Base-by-base conservation (phyloP, 768 basidiomycete species). In the Podaxis mareebaensis region DNA sequence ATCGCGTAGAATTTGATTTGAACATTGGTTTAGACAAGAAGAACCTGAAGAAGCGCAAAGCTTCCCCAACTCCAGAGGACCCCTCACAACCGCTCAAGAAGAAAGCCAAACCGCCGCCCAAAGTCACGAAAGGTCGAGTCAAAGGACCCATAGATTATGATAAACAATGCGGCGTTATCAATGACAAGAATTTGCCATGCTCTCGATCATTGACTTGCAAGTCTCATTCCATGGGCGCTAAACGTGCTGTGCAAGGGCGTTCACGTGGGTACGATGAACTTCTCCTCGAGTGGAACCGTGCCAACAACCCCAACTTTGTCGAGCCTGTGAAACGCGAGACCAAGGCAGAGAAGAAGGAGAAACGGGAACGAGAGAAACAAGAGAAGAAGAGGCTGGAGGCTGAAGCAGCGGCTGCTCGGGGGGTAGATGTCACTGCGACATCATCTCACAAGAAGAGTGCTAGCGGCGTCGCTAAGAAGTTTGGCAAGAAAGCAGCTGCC, bases 191-290 rank as follows among this genome's bases (percentile, higher is more conserved):
- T 49, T 78, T 94, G 6, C 95, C 93, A 0, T 99, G 96, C 72
- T 94, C 95, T 12, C 92, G 96, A 28, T 95, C 95, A 6, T 83
- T 99, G 40, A 98, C 96, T 0, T 99, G 96, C 80, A 99, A 99
- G 76, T 94, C 96, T 4, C 96, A 99, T 73, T 91, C 93, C 2
- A 96, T 99, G 90, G 94, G 94, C 13, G 92, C 94, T 11, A 99
- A 99, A 75, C 91, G 96, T 17, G 86, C 91, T 8, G 96, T 99
- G 1, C 83, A 85, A 65, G 93, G 93, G 38, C 92, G 96, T 3
- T 91, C 92, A 0, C 84, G 89, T 58, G 74, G 78, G 6, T 99
- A 94, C 71, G 95, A 97, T 70, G 89, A 90, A 48, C 84, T 99
- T 3, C 83, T 96, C 17, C 82, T 93, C 26, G 96, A 98, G 58